Conservation (phyloP, 371 early-diverging fungal genomes). For the Syncephalastrum racemosum region DNA sequence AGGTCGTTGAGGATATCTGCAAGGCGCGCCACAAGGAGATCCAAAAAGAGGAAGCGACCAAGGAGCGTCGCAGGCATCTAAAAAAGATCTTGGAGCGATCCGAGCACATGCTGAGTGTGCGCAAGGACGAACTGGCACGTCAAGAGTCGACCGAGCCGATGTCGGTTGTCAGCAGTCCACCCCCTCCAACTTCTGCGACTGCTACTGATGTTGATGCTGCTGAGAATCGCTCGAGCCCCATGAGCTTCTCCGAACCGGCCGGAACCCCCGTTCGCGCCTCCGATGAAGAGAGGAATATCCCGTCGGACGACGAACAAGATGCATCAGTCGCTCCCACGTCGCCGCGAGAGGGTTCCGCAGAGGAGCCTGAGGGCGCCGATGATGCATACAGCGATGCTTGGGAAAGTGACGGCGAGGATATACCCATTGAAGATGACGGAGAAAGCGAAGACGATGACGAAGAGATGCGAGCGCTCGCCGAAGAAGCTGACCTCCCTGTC, state of each 20-base stretch:
- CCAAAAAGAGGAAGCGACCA: conserved; percentile 58
- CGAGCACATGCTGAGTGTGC: conserved; percentile 69
- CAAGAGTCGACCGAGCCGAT: not conserved
- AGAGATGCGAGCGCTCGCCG: conserved; percentile 29
- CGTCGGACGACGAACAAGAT: not conserved
- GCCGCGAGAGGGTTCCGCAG: no score
- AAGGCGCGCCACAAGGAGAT: conserved; percentile 60
- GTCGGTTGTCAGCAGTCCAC: no score
- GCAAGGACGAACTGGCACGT: conserved; percentile 49
- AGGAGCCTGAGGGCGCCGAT: no score
- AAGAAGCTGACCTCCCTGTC: conserved; percentile 51
- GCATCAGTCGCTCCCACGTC: conserved; percentile 1
- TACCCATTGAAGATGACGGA: conserved; percentile 27
- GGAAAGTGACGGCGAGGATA: conserved; percentile 3
- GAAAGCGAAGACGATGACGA: conserved; percentile 35
- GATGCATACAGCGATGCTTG: no score
- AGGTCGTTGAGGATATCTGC: conserved; percentile 59
- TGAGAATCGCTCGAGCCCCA: not conserved
- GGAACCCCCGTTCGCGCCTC: not conserved
- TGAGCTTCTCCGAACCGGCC: not conserved
- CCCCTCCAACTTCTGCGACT: no score
- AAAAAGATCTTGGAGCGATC: conserved; percentile 73
- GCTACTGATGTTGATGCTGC: no score
- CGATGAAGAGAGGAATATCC: not conserved
- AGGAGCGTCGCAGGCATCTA: conserved; percentile 63